Percentiles rank a stretch among this genome's conserved stretches.
Evolutionary conservation across 2,329 filamentous ascomycete species (phyloP).

Genomic region (Tolypocladium inflatum): DNA sequence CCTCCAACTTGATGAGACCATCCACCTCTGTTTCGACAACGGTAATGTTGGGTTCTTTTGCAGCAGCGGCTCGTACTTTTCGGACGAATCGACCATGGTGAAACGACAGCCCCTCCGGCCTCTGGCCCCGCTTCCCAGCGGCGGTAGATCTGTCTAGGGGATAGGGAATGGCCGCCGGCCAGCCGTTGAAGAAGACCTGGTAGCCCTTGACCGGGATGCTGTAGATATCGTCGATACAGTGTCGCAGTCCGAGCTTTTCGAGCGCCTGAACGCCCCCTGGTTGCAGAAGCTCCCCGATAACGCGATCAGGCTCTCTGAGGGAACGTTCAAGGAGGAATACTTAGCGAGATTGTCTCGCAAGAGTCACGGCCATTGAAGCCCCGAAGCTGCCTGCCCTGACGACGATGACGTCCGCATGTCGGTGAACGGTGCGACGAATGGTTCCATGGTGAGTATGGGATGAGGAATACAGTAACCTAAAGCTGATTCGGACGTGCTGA

Average conservation of each 20-base stretch:
- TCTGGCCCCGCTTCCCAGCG: no score
- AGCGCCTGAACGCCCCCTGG: slow-evolving; percentile 81
- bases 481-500: no score
- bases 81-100: slow-evolving; percentile 92
- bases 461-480: no score
- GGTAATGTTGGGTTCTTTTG: slow-evolving; percentile 66
- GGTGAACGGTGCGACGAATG: no score
- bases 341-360: slow-evolving; percentile 82
- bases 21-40: slow-evolving; percentile 84
- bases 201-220: slow-evolving; percentile 77
- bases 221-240: slow-evolving; percentile 85
- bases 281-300: slow-evolving; percentile 91
- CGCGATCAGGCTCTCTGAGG: slow-evolving; percentile 87
- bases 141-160: no score
- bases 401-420: slow-evolving; percentile 67
- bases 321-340: slow-evolving; percentile 83
- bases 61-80: slow-evolving; percentile 67
- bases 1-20: slow-evolving; percentile 60
- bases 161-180: no score
- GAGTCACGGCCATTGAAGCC: slow-evolving; percentile 72
- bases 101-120: no score
- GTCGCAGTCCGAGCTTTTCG: slow-evolving; percentile 65
- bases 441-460: no score
- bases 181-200: no score
- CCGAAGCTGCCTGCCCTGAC: slow-evolving; percentile 87